Conservation (phyloP, 2,329 filamentous ascomycete genomes). For the Ilyonectria destructans region DNA sequence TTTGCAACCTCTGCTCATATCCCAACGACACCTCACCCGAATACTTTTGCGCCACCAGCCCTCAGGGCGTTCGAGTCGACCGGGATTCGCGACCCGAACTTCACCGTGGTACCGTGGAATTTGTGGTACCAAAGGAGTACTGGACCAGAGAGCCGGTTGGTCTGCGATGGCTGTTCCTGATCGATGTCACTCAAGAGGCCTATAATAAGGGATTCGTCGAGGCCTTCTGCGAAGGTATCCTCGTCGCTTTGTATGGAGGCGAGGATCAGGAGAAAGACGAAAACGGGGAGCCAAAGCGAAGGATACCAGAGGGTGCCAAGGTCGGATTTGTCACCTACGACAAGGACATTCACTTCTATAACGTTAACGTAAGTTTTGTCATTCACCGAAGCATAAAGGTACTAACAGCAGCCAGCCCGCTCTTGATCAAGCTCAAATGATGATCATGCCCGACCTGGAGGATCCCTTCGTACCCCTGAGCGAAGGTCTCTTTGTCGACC, state of each 20-base stretch:
- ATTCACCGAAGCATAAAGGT: not conserved
- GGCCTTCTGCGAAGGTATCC: constrained; percentile 90
- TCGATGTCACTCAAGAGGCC: constrained; percentile 94
- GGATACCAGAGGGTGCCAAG: constrained; percentile 84
- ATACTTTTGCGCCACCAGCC: constrained; percentile 94
- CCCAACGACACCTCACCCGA: constrained; percentile 94
- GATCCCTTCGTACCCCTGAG: constrained; percentile 95
- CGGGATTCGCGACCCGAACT: constrained; percentile 91
- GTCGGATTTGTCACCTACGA: constrained; percentile 97
- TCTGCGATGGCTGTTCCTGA: constrained; percentile 89
- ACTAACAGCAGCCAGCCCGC: constrained; percentile 68
- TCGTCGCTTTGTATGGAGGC: constrained; percentile 86
- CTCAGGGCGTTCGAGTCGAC: constrained; percentile 89
- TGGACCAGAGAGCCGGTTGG: constrained; percentile 96
- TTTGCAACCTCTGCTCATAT: constrained; percentile 98
- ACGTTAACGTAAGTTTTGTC: constrained; percentile 79
- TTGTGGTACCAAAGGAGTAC: constrained; percentile 97
- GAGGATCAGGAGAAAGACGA: constrained; percentile 67
- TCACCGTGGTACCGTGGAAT: constrained; percentile 93
- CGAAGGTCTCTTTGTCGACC: constrained; percentile 94
- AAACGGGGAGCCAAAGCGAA: constrained; percentile 67
- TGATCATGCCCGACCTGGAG: constrained; percentile 98
- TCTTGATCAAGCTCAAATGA: constrained; percentile 93
- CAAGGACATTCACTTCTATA: constrained; percentile 98
- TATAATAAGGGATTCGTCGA: constrained; percentile 93